Base-by-base conservation (phyloP, 129 eudicot genomes). In the Centrapalus pauciflorus region DNA sequence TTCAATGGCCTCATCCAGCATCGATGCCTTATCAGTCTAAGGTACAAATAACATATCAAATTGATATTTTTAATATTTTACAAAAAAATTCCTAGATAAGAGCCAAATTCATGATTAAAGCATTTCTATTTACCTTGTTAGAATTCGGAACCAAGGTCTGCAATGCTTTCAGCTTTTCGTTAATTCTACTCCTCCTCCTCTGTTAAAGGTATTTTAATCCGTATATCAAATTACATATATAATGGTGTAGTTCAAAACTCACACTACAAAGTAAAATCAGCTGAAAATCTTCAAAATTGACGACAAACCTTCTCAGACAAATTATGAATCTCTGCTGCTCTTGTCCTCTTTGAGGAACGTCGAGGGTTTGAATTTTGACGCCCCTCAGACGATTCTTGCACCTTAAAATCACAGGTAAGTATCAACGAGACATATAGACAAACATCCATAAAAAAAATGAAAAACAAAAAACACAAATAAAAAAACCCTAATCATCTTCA, bases 1-100 rank as follows among this genome's bases (percentile, higher is more conserved):
- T 62, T 94, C 99, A 71, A 94, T 94, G 8, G 95, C 99, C 78
- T 94, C 99, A 79, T 94, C 99, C 80, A 94, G 76, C 99, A 89
- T 94, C 24, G 99, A 94, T 26, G 99, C 97, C 85, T 89, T 94
- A 76, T 94, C 97, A 12, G 99, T 94, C 97, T 94, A 70, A 25
- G 21, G 49, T 11, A 66, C 46, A 71, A 56, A 70, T 16, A 61
- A 71, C 40, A 37, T 14, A 60, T 7, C 55, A 63, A 70, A 45
- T 23, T 74, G 16, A 66, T 65, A 28, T 27, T 3, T 54, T 35
- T 12, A 33, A 26, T n/a, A n/a, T n/a, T n/a, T n/a, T n/a, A n/a
- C n/a, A n/a, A n/a, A n/a, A n/a, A n/a, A n/a, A n/a, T n/a, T n/a
- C n/a, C 64, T 17, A 72, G 9, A 60, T 23, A 40, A 33, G 2